Base-by-base conservation (phyloP, 345 rosid genomes). In the Citrus mangshanensis region DNA sequence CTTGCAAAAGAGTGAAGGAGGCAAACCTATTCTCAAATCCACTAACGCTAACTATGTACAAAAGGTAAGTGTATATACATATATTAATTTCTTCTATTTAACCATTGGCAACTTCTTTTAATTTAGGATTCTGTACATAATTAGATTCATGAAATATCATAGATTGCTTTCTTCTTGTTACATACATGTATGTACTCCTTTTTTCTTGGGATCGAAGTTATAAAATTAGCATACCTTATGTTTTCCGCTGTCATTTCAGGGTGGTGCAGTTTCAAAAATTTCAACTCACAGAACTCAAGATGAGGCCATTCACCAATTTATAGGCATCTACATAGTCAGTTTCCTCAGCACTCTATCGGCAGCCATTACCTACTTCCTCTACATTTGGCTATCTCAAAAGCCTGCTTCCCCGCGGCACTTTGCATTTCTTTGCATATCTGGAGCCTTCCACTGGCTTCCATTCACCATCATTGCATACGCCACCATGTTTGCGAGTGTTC, bases 371-470 rank as follows among this genome's bases (percentile, higher is more conserved):
- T 91, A 86, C 81, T 70, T 85, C 73, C 66, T 88, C 65, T 85
- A 83, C 86, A 82, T 85, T 55, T 69, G 80, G 85, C 58, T 83
- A 24, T 79, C 82, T 37, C 79, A 75, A 70, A 82, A 68, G 25
- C 76, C 84, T 58, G 78, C 83, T 55, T 89, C 95, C 65, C 69
- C 81, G 63, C 83, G 81, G 69, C 83, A 83, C 25, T 84, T 88
- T 66, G 66, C 87, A 30, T 89, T 89, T 63, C 1, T 86, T 64
- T 88, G 91, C 84, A 80, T 89, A 75, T 74, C 79, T 12, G 95
- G 95, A 77, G 88, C 91, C 32, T 87, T 89, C 30, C 93, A 89
- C 68, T 91, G 95, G 95, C 70, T 86, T 62, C 93, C 93, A 4
- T 88, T 87, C 84, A 82, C 86, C 35, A 35, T 87, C 66, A 35